Base-by-base conservation (phyloP, 2,329 filamentous ascomycete species). In the Diaporthe sp. region DNA sequence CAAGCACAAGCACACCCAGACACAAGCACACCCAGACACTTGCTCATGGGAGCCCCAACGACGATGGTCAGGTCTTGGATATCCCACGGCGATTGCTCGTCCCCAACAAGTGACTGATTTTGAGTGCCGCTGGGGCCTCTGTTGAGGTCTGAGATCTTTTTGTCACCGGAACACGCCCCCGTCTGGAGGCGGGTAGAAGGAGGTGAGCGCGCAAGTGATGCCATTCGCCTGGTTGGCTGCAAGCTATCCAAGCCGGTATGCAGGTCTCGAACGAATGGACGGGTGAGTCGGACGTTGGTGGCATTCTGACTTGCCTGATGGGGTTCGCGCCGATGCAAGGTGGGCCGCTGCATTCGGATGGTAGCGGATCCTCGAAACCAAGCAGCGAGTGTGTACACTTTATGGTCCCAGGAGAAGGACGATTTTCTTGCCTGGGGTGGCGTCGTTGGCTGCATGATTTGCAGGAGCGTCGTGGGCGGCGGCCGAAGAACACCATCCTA, bases 191-290 rank as follows among this genome's bases (percentile, higher is more conserved):
- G 69, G 33, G 47, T 28, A 30, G 45, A 42, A 12, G 33, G 55
- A 72, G 33, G 8, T 42, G 69, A 42, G 55, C 15, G 55, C 55
- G 61, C 42, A 25, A 35, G 45, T 28, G 54, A 52, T 64, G 45
- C n/a, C 19, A 72, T 64, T 33, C 69, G 57, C 33, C 33, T 64
- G 69, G 45, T 28, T 64, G n/a, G 45, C 69, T 72, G 57, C 69
- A 52, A 54, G 57, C 33, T 28, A 47, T 33, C 47, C 64, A 68
- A 68, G 64, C 15, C 47, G 45, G 67, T 22, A 64, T 71, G 69
- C 69, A 71, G 55, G 52, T 71, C 57, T 71, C n/a, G 55, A 71
- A 71, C 40, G 30, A 58, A 58, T 47, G 68, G 55, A 28, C 15
- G 40, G 40, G 55, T 35, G 35, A 60, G 42, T 13, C 54, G 33